Conservation (phyloP, 2,329 filamentous ascomycete genomes). For the Aureobasidium sp. region DNA sequence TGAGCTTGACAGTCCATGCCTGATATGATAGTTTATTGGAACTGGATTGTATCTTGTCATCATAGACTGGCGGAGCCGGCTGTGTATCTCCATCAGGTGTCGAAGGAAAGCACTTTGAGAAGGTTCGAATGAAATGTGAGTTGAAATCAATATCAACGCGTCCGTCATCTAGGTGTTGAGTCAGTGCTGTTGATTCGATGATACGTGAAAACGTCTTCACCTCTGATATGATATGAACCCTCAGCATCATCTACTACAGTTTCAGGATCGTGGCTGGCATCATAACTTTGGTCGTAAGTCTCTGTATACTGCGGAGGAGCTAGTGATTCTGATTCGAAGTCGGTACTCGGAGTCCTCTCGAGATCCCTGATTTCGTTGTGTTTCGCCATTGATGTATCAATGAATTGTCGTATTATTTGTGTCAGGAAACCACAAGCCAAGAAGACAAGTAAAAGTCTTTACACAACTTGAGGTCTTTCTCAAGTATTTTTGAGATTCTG, state of each 20-base stretch:
- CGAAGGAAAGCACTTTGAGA: constrained; percentile 60
- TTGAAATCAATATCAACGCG: constrained; percentile 73
- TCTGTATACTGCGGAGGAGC: neutral
- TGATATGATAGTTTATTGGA: neutral
- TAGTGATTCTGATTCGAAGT: neutral
- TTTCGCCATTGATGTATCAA: neutral
- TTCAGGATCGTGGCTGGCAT: neutral
- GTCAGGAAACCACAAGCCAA: too few species aligned
- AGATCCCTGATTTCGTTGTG: neutral
- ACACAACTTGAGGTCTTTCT: too few species aligned
- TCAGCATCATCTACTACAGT: neutral
- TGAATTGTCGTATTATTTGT: neutral
- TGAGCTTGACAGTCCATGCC: constrained; percentile 22
- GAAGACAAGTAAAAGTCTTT: too few species aligned
- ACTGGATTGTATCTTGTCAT: neutral
- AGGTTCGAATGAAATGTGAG: constrained; percentile 51
- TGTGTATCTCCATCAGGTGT: constrained; percentile 50
- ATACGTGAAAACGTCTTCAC: neutral
- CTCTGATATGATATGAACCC: neutral
- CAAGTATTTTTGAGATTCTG: too few species aligned
- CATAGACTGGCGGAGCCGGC: constrained; percentile 31
- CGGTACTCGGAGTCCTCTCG: neutral
- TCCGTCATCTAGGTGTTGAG: constrained; percentile 49
- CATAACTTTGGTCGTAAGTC: neutral
- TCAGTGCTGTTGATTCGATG: neutral